Percentiles rank a stretch among this genome's conserved stretches.
These are phyloP conservation scores for Chlorella ohadii DNA, from an alignment of 139 green algal genomes.

Conservation along the genomic window DNA sequence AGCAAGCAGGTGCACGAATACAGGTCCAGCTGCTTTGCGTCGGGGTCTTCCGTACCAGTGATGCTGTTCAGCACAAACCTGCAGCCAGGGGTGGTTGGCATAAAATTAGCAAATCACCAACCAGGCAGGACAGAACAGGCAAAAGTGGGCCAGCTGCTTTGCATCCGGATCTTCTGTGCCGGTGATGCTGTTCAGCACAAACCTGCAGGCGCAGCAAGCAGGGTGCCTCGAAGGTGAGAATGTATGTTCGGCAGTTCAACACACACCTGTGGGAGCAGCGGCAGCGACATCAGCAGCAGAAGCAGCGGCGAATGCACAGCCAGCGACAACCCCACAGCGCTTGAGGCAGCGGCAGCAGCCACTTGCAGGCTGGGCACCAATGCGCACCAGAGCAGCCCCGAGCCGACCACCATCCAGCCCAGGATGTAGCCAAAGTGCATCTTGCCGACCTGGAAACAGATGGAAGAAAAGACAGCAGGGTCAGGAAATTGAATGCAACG, in stretches of 20 bases:
- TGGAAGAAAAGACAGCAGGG: not conserved
- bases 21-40: conserved; percentile 73
- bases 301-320: too few species aligned
- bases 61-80: conserved; percentile 58
- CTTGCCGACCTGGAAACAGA: conserved; percentile 79
- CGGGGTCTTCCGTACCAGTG: conserved; percentile 39
- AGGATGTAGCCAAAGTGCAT: conserved; percentile 96
- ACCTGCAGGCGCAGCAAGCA: too few species aligned
- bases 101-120: too few species aligned
- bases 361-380: too few species aligned
- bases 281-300: too few species aligned
- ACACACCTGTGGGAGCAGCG: too few species aligned
- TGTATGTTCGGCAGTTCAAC: too few species aligned
- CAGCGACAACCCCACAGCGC: too few species aligned
- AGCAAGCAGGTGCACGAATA: conserved; percentile 90
- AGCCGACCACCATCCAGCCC: conserved; percentile 90
- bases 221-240: too few species aligned
- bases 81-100: too few species aligned
- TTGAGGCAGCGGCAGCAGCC: too few species aligned
- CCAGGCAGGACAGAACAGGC: too few species aligned
- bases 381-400: conserved; percentile 75
- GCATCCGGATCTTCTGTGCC: conserved; percentile 45
- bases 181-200: conserved; percentile 55
- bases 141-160: conserved; percentile 81
- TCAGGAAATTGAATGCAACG: not conserved